Percentiles rank a stretch among this genome's conserved stretches.
Evolutionary conservation across 768 basidiomycete genomes (phyloP).

Genomic region (Termitomyces sp.): DNA sequence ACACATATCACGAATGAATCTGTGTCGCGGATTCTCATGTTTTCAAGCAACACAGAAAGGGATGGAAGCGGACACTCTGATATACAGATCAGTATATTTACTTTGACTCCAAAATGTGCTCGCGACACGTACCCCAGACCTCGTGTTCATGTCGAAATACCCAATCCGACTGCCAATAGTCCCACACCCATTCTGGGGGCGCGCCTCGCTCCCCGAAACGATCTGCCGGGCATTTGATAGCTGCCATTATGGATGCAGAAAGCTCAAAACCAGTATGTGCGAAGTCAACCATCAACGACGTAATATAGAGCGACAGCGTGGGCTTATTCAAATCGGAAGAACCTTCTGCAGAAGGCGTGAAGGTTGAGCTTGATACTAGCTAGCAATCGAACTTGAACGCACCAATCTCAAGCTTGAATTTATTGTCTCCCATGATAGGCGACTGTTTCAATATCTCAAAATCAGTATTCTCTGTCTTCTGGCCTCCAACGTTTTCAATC

Average conservation of each 20-base stretch:
- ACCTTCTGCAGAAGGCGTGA: slow-evolving; percentile 19
- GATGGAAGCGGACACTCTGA: slow-evolving; percentile 61
- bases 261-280: slow-evolving; percentile 54
- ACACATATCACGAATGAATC: slow-evolving; percentile 72
- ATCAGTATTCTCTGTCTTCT: slow-evolving; percentile 30
- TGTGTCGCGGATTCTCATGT: slow-evolving; percentile 47
- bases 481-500: slow-evolving; percentile 38
- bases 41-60: slow-evolving; percentile 54
- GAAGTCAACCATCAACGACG: slow-evolving; percentile 58
- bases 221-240: slow-evolving; percentile 61
- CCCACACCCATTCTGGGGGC: slow-evolving; percentile 71
- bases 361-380: not conserved
- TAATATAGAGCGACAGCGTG: slow-evolving; percentile 59
- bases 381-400: slow-evolving; percentile 8
- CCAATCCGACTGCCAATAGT: slow-evolving; percentile 65
- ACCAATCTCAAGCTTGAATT: slow-evolving; percentile 71
- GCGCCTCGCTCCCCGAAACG: slow-evolving; percentile 56
- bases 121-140: slow-evolving; percentile 55
- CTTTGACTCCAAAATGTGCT: not conserved
- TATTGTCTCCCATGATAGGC: slow-evolving; percentile 62
- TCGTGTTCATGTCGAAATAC: slow-evolving; percentile 65
- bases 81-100: not conserved
- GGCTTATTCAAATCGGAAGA: slow-evolving; percentile 22
- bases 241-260: slow-evolving; percentile 63
- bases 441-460: slow-evolving; percentile 64